Evolutionary conservation across 2,329 filamentous ascomycete genomes (phyloP), one percentile per base, ranked within the genome.

Genomic region (Botrytis hyacinthi): DNA sequence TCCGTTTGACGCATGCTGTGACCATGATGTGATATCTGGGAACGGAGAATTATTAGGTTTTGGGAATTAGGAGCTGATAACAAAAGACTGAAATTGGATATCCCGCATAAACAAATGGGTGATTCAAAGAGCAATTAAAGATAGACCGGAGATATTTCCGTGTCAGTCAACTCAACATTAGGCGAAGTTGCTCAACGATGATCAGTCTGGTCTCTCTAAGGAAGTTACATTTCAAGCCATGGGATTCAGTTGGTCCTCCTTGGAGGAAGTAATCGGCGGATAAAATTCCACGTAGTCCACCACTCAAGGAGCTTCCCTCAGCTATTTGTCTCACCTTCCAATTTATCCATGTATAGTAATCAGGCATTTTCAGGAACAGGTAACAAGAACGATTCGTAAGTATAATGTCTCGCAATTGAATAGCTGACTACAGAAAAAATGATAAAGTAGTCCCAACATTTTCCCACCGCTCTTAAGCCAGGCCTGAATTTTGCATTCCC

Each of bases 1-100:
- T 69, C 66, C 66, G 66, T 69, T 29, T 69, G 66, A 69, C 48
- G 66, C 66, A 69, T 69, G 66, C 48, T 69, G 66, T 69, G 66
- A 57, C 66, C 66, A 69, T 48, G 66, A 69, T 69, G 37, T 42
- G 66, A 44, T 69, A 57, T 57, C 66, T 69, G 26, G 48, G 29
- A 57, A 57, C 66, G 66, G 66, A 69, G 48, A 69, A 57, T 69
- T 69, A 44, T 42, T 16, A 29, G 29, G n/a, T 44, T 16, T 69
- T 42, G 48, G 48, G n/a, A 42, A 69, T 26, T 14, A 32, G 35
- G 48, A 42, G 51, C n/a, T 42, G 16, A 29, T 37, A 44, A 8
- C 2, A 16, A 26, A 40, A 32, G 37, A 57, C 22, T 26, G 37
- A 44, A 32, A 44, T 57, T 42, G 46, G 35, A 57, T 57, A 42